Percentiles rank a stretch among this genome's conserved stretches.
Conservation (phyloP, 2,329 filamentous ascomycete genomes). For the Colletotrichum chlorophyti region DNA sequence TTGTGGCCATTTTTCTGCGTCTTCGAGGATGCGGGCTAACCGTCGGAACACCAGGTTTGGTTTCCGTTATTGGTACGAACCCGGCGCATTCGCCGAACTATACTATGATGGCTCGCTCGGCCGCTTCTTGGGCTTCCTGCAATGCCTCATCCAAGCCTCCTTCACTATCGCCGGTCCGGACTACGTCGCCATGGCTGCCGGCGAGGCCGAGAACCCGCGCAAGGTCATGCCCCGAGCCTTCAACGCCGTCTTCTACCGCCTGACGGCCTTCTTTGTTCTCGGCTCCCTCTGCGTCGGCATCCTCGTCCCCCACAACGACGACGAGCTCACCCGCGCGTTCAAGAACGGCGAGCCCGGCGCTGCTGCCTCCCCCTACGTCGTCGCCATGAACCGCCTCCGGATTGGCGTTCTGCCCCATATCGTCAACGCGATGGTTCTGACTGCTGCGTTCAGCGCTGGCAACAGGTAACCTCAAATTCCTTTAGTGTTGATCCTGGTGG, state of each 20-base stretch:
- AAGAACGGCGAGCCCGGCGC: slow-evolving; percentile 66
- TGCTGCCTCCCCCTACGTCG: slow-evolving; percentile 71
- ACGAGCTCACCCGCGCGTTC: slow-evolving; percentile 67
- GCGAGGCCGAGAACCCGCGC: slow-evolving; percentile 75
- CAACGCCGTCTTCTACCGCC: slow-evolving; percentile 80
- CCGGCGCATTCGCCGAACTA: slow-evolving; percentile 73
- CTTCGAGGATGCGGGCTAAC: too few relatives aligned
- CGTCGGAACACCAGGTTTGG: too few relatives aligned
- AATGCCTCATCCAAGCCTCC: slow-evolving; percentile 74
- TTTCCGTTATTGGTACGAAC: slow-evolving; percentile 71
- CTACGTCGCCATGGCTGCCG: slow-evolving; percentile 63
- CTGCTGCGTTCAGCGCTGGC: slow-evolving; percentile 70
- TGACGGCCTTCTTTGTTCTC: slow-evolving; percentile 78
- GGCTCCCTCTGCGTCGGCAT: slow-evolving; percentile 77
- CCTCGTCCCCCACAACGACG: slow-evolving; percentile 73
- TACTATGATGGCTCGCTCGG: slow-evolving; percentile 71
- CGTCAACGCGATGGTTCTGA: slow-evolving; percentile 76
- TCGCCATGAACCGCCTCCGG: slow-evolving; percentile 71
- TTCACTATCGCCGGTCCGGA: slow-evolving; percentile 65
- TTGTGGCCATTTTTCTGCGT: slow-evolving; percentile 85
- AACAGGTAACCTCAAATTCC: too few relatives aligned
- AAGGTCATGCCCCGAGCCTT: slow-evolving; percentile 75
- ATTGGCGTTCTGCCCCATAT: slow-evolving; percentile 72
- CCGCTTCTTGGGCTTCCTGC: slow-evolving; percentile 77
- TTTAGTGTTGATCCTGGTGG: too few relatives aligned